Base-by-base conservation (phyloP, 352 stramenopile genomes). In the Phytophthora vignae region DNA sequence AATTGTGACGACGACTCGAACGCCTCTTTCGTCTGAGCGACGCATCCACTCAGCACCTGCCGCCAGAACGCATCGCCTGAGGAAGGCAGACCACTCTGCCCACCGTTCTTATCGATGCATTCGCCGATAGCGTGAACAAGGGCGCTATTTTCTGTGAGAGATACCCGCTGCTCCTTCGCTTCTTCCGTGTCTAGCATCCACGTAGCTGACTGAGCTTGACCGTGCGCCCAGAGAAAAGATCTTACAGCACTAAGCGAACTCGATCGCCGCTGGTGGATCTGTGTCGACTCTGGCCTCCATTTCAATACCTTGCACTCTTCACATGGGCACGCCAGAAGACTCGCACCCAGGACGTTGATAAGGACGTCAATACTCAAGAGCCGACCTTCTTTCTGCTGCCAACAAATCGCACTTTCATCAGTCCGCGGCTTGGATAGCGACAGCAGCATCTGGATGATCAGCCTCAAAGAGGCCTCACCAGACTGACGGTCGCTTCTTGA, bases 331-430 rank as follows among this genome's bases (percentile, higher is more conserved):
- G 3, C 4, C 40, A 81, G 1, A 21, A 81, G 59, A 29, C 56
- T 68, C 54, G 71, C 75, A 12, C 84, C 83, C 2, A 94, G 52
- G 4, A 90, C 67, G 8, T 75, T 77, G 2, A 84, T 58, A 3
- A 93, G 63, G 2, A 83, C 42, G 0, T 94, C 87, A 17, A 94
- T 82, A 50, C 83, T 88, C 59, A 94, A 71, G n/a, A 94, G 69
- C 14, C 84, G 76, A 6, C 85, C 87, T 77, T 94, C 87, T 54
- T 78, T 75, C n/a, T 78, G 77, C 55, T 94, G 87, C 87, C 87
- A 94, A 56, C 77, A 89, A 4, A 83, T 70, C 21, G 29, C 58
- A 21, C 50, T 62, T 29, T n/a, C 50, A 21, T 74, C 71, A 7
- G 44, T 12, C 55, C 57, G 27, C 14, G 44, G 71, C 31, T 69